Conservation (phyloP, 1,284 basidiomycete genomes). For the Meira nashicola region DNA sequence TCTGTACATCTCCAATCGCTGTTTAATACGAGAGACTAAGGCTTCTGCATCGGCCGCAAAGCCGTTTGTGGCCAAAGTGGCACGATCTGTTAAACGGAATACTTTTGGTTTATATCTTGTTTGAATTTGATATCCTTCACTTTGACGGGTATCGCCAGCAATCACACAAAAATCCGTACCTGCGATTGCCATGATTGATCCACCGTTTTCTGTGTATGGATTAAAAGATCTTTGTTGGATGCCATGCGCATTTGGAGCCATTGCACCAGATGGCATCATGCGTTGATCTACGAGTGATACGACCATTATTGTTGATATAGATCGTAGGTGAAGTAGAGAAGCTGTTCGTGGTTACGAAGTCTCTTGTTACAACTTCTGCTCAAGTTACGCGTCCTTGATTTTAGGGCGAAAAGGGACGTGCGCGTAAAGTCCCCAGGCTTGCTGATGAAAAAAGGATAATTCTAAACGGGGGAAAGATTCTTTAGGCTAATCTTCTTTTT, state of each 20-base stretch:
- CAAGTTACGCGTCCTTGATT: too few species aligned
- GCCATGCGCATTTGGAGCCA: background rate
- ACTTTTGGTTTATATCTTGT: conserved; percentile 53
- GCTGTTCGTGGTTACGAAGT: too few species aligned
- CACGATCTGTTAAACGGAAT: conserved; percentile 49
- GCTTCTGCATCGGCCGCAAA: conserved; percentile 51
- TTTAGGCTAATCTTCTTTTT: too few species aligned
- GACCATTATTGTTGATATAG: background rate
- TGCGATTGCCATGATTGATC: conserved; percentile 49
- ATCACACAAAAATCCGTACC: conserved; percentile 51
- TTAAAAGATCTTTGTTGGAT: conserved; percentile 1
- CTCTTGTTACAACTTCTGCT: too few species aligned
- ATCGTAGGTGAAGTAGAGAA: too few species aligned
- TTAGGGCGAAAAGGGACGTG: too few species aligned
- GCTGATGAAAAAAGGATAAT: too few species aligned
- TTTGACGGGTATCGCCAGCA: conserved; percentile 50
- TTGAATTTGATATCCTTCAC: conserved; percentile 51
- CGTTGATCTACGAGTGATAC: background rate
- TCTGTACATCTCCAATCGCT: conserved; percentile 48
- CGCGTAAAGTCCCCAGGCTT: too few species aligned
- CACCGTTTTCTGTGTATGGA: conserved; percentile 19
- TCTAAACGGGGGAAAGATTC: too few species aligned
- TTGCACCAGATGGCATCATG: background rate
- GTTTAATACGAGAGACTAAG: conserved; percentile 40
- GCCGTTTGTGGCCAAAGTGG: conserved; percentile 48